phyloP scores from a whole-genome alignment of 805 yeast species.

The Candida corydali region DNA sequence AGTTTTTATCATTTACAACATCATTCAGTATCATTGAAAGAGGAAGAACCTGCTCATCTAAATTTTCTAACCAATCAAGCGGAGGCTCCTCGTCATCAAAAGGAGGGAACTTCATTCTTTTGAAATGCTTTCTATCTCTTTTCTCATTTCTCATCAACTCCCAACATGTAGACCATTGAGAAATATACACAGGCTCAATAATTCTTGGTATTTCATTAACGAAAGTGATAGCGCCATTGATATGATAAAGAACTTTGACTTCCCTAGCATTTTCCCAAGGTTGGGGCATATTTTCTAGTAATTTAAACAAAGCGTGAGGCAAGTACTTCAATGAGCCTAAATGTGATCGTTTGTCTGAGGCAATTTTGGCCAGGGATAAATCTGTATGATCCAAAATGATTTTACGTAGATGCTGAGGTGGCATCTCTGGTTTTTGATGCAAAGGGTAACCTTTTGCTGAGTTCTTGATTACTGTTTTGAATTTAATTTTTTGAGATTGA shows the following conservation, averaged over 20 bases:
- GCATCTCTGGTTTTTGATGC: slow-evolving; percentile 74
- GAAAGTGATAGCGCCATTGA: slow-evolving; percentile 91
- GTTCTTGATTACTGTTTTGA: no score
- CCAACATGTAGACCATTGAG: slow-evolving; percentile 97
- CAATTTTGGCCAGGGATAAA: slow-evolving; percentile 70
- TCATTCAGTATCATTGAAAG: slow-evolving; percentile 68
- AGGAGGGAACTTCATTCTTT: slow-evolving; percentile 90
- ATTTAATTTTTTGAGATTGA: slow-evolving; percentile 56
- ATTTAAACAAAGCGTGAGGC: slow-evolving; percentile 91
- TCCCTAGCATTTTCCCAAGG: slow-evolving; percentile 93
- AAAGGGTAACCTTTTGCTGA: no score
- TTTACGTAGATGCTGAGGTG: slow-evolving; percentile 88
- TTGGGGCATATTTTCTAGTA: slow-evolving; percentile 94
- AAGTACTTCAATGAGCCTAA: slow-evolving; percentile 88
- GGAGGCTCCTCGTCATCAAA: slow-evolving; percentile 98
- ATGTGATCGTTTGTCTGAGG: slow-evolving; percentile 81
- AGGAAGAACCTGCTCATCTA: slow-evolving; percentile 66
- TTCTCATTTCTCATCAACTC: slow-evolving; percentile 90
- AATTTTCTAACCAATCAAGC: slow-evolving; percentile 72
- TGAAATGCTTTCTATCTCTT: slow-evolving; percentile 83
- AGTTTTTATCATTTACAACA: slow-evolving; percentile 60
- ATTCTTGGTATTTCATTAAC: slow-evolving; percentile 91
- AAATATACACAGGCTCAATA: slow-evolving; percentile 82
- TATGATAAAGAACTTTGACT: slow-evolving; percentile 85
- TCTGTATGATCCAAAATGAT: slow-evolving; percentile 83